Evolutionary conservation across 108 stramenopile genomes (phyloP).

Genomic region (Nitzschia palea): DNA sequence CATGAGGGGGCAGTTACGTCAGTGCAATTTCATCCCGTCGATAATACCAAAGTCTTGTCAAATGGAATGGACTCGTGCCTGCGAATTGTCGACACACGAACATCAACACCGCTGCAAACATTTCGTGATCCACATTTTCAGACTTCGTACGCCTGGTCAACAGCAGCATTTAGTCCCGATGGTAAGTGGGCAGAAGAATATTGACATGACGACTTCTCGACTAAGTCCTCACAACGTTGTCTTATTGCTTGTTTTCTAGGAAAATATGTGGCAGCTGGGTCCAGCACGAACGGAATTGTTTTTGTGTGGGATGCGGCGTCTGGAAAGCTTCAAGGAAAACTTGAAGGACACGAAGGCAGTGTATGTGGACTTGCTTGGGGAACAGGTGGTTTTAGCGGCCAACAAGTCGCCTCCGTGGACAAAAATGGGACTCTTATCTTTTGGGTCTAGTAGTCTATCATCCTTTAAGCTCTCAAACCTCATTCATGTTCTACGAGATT

Average conservation of each 20-base stretch:
- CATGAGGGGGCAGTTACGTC: constrained; percentile 78
- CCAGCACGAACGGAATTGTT: constrained; percentile 60
- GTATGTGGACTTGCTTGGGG: constrained; percentile 79
- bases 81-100: constrained; percentile 73
- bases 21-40: constrained; percentile 69
- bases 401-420: constrained; percentile 80
- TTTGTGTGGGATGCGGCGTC: constrained; percentile 65
- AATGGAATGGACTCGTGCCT: constrained; percentile 74
- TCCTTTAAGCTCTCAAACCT: not conserved
- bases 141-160: constrained; percentile 34
- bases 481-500: not conserved
- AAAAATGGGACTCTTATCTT: constrained; percentile 69
- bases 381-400: constrained; percentile 62
- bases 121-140: constrained; percentile 57
- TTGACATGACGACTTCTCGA: not conserved
- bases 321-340: constrained; percentile 31
- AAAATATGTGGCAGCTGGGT: constrained; percentile 57
- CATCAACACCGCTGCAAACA: constrained; percentile 37
- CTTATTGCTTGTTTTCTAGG: constrained; percentile 15
- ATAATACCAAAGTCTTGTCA: constrained; percentile 59
- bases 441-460: constrained; percentile 48
- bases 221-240: not conserved
- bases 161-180: constrained; percentile 73
- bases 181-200: constrained; percentile 38
- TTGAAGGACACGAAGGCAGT: constrained; percentile 52